Evolutionary conservation across 129 eudicot species (phyloP).

Genomic region (Lactuca saligna): DNA sequence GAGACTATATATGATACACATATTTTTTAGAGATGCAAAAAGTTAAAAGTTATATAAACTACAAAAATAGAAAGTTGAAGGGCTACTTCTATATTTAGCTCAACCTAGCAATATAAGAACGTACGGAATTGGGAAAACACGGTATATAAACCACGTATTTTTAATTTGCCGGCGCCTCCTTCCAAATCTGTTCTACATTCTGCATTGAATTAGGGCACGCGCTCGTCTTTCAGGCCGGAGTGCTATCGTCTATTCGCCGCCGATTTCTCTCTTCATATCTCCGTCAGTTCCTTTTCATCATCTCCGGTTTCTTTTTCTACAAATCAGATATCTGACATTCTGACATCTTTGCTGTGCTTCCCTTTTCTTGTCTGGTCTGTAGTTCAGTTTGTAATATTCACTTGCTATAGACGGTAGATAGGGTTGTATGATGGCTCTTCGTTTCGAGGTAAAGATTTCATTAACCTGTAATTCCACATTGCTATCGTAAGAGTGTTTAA

Average conservation of each 20-base stretch:
- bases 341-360: not conserved
- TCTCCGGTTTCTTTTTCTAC: not conserved
- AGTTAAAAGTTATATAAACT: no score
- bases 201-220: slow-evolving; percentile 36
- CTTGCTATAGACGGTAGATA: slow-evolving; percentile 2
- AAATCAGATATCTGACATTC: not conserved
- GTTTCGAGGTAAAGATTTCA: slow-evolving; percentile 54
- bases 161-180: slow-evolving; percentile 43
- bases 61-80: not conserved
- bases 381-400: slow-evolving; percentile 9
- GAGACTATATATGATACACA: no score
- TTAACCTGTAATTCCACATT: not conserved
- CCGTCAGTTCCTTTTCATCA: not conserved
- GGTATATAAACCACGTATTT: slow-evolving; percentile 28
- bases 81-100: not conserved
- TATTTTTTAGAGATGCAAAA: no score
- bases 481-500: not conserved
- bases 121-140: not conserved
- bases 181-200: slow-evolving; percentile 12
- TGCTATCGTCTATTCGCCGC: slow-evolving; percentile 9
- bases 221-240: not conserved
- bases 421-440: slow-evolving; percentile 58
- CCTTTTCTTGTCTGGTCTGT: not conserved
- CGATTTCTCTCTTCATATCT: not conserved
- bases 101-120: not conserved